Percentiles rank a stretch among this genome's conserved stretches.
These are phyloP conservation scores for Aspergillus leporis DNA, from an alignment of 495 filamentous ascomycete species.

Conservation along the genomic window DNA sequence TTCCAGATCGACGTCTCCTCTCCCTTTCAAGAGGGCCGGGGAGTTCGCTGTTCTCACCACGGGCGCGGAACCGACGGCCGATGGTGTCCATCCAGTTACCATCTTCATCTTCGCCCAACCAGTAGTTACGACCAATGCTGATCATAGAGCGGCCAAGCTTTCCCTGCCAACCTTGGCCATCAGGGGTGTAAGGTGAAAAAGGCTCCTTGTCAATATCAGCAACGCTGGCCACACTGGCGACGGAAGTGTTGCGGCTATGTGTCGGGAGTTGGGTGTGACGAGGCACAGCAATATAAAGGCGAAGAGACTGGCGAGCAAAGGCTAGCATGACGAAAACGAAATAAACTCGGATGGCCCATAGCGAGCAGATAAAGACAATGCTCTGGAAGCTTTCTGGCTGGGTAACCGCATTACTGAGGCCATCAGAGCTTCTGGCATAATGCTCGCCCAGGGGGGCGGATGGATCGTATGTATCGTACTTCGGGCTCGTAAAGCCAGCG, in stretches of 20 bases:
- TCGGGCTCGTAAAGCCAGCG: slow-evolving; percentile 68
- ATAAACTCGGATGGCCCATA: slow-evolving; percentile 75
- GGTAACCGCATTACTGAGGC: slow-evolving; percentile 52
- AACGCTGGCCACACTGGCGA: slow-evolving; percentile 46
- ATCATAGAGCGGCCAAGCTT: slow-evolving; percentile 74
- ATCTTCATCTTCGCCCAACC: slow-evolving; percentile 62
- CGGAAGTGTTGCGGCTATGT: slow-evolving; percentile 46
- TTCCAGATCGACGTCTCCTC: slow-evolving; percentile 65
- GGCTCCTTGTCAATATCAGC: slow-evolving; percentile 63
- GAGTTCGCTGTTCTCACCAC: slow-evolving; percentile 33
- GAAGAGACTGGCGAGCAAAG: slow-evolving; percentile 71
- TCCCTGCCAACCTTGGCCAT: slow-evolving; percentile 76
- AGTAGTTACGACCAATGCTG: slow-evolving; percentile 67
- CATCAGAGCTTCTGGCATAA: slow-evolving; percentile 33
- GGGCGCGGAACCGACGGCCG: slow-evolving; percentile 55
- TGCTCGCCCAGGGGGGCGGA: slow-evolving; percentile 30
- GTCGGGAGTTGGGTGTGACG: slow-evolving; percentile 47
- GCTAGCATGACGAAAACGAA: slow-evolving; percentile 78
- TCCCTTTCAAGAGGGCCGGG: slow-evolving; percentile 65
- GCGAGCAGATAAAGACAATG: slow-evolving; percentile 66
- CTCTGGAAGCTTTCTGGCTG: slow-evolving; percentile 73
- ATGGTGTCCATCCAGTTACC: slow-evolving; percentile 63
- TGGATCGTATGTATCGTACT: slow-evolving; percentile 67
- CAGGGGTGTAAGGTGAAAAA: slow-evolving; percentile 64
- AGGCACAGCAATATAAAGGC: slow-evolving; percentile 50